Percentiles rank a stretch among this genome's conserved stretches.
Conservation (phyloP, 2,329 filamentous ascomycete genomes). For the Xylaria sp. region DNA sequence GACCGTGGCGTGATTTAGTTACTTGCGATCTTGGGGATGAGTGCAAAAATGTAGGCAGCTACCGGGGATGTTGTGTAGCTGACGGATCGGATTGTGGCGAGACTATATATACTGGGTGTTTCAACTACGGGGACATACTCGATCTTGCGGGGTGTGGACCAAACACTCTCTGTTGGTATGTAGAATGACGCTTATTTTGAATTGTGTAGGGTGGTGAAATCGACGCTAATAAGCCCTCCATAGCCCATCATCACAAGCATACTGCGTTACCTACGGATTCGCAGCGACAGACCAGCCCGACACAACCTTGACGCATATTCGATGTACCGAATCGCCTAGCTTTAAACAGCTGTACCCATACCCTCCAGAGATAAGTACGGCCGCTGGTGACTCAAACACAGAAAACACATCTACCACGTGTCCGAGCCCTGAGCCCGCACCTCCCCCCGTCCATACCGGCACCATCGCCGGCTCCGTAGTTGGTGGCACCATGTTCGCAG, state of each 20-base stretch:
- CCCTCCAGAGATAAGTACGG: conserved; percentile 43
- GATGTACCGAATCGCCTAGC: conserved; percentile 42
- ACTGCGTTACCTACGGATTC: conserved; percentile 47
- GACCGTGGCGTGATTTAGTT: conserved; percentile 40
- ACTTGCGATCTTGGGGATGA: conserved; percentile 46
- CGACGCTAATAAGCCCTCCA: conserved; percentile 12
- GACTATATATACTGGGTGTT: conserved; percentile 47
- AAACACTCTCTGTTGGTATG: conserved; percentile 49
- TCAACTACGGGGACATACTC: conserved; percentile 40
- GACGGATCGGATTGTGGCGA: conserved; percentile 42
- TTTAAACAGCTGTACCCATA: conserved; percentile 47
- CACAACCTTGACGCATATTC: conserved; percentile 44
- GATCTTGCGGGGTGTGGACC: conserved; percentile 40
- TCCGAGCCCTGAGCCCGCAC: conserved; percentile 5
- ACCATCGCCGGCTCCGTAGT: conserved; percentile 27
- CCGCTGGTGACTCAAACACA: conserved; percentile 1
- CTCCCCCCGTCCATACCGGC: conserved; percentile 8
- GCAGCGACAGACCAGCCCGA: conserved; percentile 38
- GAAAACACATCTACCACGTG: not conserved
- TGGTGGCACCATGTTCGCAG: conserved; percentile 16
- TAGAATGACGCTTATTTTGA: conserved; percentile 15
- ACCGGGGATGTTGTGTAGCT: conserved; percentile 47
- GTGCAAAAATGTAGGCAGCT: conserved; percentile 45
- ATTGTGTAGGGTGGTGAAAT: not conserved
- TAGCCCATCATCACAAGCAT: conserved; percentile 41